Base-by-base conservation (phyloP, 106 monocot species). In the Platanthera zijinensis region DNA sequence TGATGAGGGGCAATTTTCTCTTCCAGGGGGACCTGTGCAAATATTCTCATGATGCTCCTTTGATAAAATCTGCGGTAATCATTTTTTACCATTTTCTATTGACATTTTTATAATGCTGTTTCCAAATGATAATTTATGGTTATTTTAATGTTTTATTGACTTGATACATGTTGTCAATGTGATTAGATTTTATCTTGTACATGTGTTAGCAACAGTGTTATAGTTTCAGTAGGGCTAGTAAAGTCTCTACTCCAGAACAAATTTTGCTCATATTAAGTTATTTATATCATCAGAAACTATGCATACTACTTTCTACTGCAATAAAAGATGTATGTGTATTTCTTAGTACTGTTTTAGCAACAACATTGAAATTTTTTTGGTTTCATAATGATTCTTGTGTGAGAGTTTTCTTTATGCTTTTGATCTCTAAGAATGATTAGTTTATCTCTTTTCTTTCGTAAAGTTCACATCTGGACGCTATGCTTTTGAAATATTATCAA, bases 21-120 rank as follows among this genome's bases (percentile, higher is more conserved):
- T 71, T 59, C 6, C 87, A 97, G 93, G 96, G 93, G 64, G 77
- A 83, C 66, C 32, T 56, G 49, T 97, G 96, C 86, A 97, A 84
- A 78, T 93, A 88, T 83, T 97, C 96, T 30, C 96, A 97, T 77
- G 93, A 97, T 75, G 86, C 62, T 76, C 96, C 96, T 51, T 71
- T 87, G 82, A 97, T 93, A 76, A 97, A 97, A 84, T 87, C 85
- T 57, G 82, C 74, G 91, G 93, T 94, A 89, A 51, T 25, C 8
- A 51, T 22, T 46, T 17, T 12, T 52, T 67, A 25, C 15, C 14
- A 5, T 15, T 18, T 59, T 17, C 11, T 1, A 30, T 56, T 56
- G 13, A 32, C 22, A 56, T 15, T 6, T 32, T 75, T 32, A 14
- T 53, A 19, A 28, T 32, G 3, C 6, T 9, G 66, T 30, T 66